Percentiles rank a stretch among this genome's conserved stretches.
These are phyloP conservation scores for Rubroboletus satanas DNA, from an alignment of 768 basidiomycete genomes.

Conservation along the genomic window DNA sequence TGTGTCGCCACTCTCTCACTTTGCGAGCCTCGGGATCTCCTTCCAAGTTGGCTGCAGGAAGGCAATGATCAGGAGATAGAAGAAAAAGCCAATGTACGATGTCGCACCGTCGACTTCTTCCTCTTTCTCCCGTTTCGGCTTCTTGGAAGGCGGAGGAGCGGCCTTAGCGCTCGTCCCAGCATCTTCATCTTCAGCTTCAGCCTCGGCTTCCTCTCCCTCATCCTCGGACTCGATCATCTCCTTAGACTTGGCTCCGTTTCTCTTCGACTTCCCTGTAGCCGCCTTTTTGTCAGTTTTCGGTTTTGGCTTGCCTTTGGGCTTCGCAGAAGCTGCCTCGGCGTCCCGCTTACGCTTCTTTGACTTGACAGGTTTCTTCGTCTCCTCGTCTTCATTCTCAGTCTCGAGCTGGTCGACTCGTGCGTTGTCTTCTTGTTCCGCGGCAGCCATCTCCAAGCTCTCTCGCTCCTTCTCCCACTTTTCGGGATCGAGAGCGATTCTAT, in stretches of 20 bases:
- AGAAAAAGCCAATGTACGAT: background rate
- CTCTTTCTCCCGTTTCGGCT: constrained; percentile 55
- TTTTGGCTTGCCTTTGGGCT: constrained; percentile 43
- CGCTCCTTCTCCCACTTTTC: constrained; percentile 57
- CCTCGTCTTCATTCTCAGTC: constrained; percentile 50
- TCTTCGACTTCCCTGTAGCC: constrained; percentile 38
- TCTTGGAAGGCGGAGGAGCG: constrained; percentile 64
- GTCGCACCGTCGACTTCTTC: constrained; percentile 57
- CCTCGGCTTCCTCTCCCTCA: constrained; percentile 46
- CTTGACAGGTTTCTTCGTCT: constrained; percentile 42
- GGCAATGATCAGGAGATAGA: constrained; percentile 4
- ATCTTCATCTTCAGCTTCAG: constrained; percentile 43
- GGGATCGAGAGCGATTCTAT: constrained; percentile 72
- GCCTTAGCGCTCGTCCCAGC: constrained; percentile 49
- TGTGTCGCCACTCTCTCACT: constrained; percentile 91
- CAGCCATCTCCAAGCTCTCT: constrained; percentile 30
- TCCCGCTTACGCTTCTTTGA: constrained; percentile 64
- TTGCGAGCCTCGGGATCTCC: constrained; percentile 62
- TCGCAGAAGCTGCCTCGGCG: constrained; percentile 40
- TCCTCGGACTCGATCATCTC: constrained; percentile 68
- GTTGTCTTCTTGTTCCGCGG: constrained; percentile 50
- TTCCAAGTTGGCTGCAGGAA: constrained; percentile 38
- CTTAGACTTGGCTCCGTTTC: constrained; percentile 59
- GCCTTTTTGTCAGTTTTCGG: constrained; percentile 41
- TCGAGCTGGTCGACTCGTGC: constrained; percentile 67